Base-by-base conservation (phyloP, 2,329 filamentous ascomycete genomes). In the Botrytis paeoniae region DNA sequence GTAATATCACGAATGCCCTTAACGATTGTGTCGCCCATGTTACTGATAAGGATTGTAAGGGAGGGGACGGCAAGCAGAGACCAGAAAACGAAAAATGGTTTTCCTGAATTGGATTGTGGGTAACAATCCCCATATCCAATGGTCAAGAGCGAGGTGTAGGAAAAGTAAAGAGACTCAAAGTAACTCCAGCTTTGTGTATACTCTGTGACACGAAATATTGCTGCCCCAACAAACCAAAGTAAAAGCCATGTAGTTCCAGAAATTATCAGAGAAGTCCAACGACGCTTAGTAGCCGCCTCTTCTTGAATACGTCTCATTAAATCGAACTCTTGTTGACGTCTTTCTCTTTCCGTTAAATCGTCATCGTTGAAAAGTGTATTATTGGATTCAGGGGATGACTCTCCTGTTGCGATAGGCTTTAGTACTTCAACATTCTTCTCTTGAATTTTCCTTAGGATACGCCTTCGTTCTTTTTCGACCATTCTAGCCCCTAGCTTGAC, bases 1-100 rank as follows among this genome's bases (percentile, higher is more conserved):
- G 88, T 91, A 6, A 83, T 80, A 71, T 91, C 87, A 18, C 85
- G 83, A 71, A 91, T 81, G 7, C 83, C 82, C 77, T 88, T 89
- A 63, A 97, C 91, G 32, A 97, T 87, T 0, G 95, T 98, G 78
- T 97, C 92, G 37, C 92, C 93, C 74, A 96, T 92, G 76, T 95
- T 92, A 18, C 90, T 92, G 75, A 97, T 92, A 20, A 98, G 86
- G 29, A 97, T 91, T 0, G 95, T 97, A 87, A 95, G 95, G 3
- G 93, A 95, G 0, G 95, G 95, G 4, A 97, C 86, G 0, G 94
- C 94, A 39, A 97, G 86, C 1, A 98, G 82, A 22, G 91, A 93
- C 95, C 95, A 98, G 72, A 97, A 91, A n/a, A 98, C 93, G 78
- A 97, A 98, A 81, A 97, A 97, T 0, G 93, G 89, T 71, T 93